Base-by-base conservation (phyloP, 1,284 basidiomycete genomes). In the Ceraceosorus bombacis region DNA sequence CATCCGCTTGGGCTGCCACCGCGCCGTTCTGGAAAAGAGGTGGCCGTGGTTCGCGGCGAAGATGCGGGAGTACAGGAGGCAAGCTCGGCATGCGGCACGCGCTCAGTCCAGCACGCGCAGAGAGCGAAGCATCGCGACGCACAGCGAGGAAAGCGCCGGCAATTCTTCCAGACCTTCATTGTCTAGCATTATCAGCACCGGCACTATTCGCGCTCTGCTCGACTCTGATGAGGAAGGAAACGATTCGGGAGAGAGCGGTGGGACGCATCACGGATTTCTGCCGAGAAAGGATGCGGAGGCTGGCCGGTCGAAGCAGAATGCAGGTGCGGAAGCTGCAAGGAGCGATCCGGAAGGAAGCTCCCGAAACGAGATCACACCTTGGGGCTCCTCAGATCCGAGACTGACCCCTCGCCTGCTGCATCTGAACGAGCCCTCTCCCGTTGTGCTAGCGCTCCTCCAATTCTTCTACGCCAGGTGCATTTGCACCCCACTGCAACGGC, bases 1-100 rank as follows among this genome's bases (percentile, higher is more conserved):
- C 0, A 83, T 89, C 60, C 83, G 83, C 66, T 84, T 97, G 63
- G 81, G 83, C 52, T 93, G 89, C 76, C 90, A 90, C 27, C 83
- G 90, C 50, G 85, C 84, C 73, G 79, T 90, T 15, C 80, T 97
- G 17, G 86, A 89, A 74, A 86, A 88, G 48, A 83, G 92, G 12
- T 97, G 93, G 93, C 85, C 87, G 0, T 96, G 93, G 93, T 93
- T 96, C 81, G 85, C 84, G 61, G 83, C 86, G 57, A 86, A 90
- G 66, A 67, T 72, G 64, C 58, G 63, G 50, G 69, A 72, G 51
- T 73, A 62, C 61, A 63, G 67, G 52, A 63, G 49, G 52, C 62
- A 65, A 39, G 67, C 68, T 6, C 57, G 68, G 41, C 54, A 64
- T 48, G 62, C 63, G 37, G 62, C 63, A 13, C 62, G 66, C 6